Evolutionary conservation across 306 rosid species (phyloP), one percentile per base, ranked within the genome.

Genomic region (Prosopis cineraria): DNA sequence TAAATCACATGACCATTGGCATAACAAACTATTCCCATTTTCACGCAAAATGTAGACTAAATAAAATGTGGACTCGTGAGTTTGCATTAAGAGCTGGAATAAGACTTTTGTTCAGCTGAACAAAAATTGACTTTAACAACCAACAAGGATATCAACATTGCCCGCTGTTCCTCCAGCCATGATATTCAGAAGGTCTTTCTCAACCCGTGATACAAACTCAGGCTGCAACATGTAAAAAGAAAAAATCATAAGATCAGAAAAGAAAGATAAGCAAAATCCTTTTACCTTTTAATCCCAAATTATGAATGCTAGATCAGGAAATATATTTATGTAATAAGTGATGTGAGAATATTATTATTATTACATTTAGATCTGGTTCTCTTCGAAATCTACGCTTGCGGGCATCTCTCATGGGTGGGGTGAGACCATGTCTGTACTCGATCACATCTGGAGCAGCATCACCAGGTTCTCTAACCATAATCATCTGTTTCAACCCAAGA

Each of bases 381-480:
- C 98, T 82, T 73, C 98, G 94, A 25, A 95, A 95, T 84, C 93
- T 84, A n/a, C 97, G 91, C 81, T 91, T 93, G 68, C 98, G 90
- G 29, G 98, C 99, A 82, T 93, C 99, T 86, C 97, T 91, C 98
- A 86, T 91, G 20, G 99, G 97, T 74, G 98, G 99, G 48, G 99
- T 89, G 80, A 95, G 94, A 68, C 98, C 99, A 68, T 93, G 99
- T 79, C 93, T 91, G 78, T 81, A 89, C 87, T 93, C 96, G 45
- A 85, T 80, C 44, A 88, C 80, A 70, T 92, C 97, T 25, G 90
- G 90, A 68, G 89, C 87, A 22, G 89, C 75, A 72, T 88, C 92
- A 34, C 72, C 80, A 1, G 90, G 84, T 52, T 88, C 89, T 82
- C 90, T 86, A 40, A 90, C 90, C 94, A 88, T 86, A 58, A 90